phyloP scores from a whole-genome alignment of 1,139 yeast species.

The Blastobotrys buckinghamii region DNA sequence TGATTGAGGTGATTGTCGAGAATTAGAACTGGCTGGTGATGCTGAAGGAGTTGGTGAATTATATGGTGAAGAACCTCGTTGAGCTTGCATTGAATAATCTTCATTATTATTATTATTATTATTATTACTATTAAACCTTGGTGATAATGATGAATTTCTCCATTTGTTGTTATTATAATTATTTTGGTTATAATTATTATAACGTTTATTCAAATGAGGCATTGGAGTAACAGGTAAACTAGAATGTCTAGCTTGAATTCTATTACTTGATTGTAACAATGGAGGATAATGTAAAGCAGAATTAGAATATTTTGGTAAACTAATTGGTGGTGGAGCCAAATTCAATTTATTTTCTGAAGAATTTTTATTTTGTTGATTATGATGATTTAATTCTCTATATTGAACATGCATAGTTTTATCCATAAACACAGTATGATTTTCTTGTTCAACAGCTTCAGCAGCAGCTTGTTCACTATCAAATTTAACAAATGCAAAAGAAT shows the following conservation, averaged over 20 bases:
- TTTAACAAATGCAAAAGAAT: constrained; percentile 67
- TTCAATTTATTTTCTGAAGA: constrained; percentile 17
- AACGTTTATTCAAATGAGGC: constrained; percentile 1
- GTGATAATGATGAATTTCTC: not conserved
- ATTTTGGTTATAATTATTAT: not conserved
- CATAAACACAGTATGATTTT: constrained; percentile 69
- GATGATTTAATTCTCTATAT: constrained; percentile 54
- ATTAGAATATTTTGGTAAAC: constrained; percentile 14
- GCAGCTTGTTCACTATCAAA: constrained; percentile 49
- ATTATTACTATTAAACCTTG: not conserved
- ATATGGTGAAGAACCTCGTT: constrained; percentile 9
- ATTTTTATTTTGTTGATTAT: constrained; percentile 6
- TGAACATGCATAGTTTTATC: constrained; percentile 79
- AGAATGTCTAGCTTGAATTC: constrained; percentile 9
- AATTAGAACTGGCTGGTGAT: constrained; percentile 1
- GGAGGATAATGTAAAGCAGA: not conserved
- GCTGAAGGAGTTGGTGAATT: constrained; percentile 4
- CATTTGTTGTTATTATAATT: not conserved
- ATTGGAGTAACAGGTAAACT: constrained; percentile 13
- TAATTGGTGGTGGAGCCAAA: constrained; percentile 26
- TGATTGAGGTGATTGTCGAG: constrained; percentile 11
- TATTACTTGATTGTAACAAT: not conserved
- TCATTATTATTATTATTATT: not conserved
- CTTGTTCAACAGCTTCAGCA: constrained; percentile 34
- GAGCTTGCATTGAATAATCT: constrained; percentile 10